Conservation (phyloP, 1,284 basidiomycete genomes). For the Sporisorium graminicola region DNA sequence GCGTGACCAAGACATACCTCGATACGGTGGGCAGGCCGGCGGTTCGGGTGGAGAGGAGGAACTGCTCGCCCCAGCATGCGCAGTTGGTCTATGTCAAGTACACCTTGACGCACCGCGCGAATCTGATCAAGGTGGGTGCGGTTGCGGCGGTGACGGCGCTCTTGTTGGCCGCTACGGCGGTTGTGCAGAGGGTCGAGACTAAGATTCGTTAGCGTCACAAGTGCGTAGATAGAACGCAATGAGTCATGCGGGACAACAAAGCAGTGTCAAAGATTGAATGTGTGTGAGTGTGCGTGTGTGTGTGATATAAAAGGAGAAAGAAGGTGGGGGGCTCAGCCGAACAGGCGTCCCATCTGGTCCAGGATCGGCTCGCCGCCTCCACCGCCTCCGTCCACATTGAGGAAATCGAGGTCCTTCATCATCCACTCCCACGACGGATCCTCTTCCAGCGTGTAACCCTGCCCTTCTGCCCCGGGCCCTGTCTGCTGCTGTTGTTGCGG, state of each 20-base stretch:
- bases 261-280: background rate
- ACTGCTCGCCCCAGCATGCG: constrained; percentile 25
- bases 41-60: constrained; percentile 79
- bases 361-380: constrained; percentile 47
- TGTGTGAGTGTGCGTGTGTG: constrained; percentile 1
- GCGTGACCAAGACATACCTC: constrained; percentile 85
- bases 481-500: background rate
- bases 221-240: background rate
- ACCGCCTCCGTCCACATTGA: constrained; percentile 39
- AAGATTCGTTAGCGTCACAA: constrained; percentile 44
- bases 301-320: background rate
- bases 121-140: constrained; percentile 52
- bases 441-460: constrained; percentile 6
- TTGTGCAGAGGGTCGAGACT: constrained; percentile 42
- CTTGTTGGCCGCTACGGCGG: constrained; percentile 29
- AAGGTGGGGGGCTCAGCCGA: constrained; percentile 14
- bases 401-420: constrained; percentile 46
- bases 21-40: constrained; percentile 91
- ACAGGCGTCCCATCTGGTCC: constrained; percentile 45
- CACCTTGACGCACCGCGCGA: constrained; percentile 31
- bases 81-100: constrained; percentile 58
- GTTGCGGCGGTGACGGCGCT: constrained; percentile 28
- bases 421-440: constrained; percentile 47
- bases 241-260: background rate
- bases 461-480: no score